Evolutionary conservation across 306 rosid species (phyloP), one percentile per base, ranked within the genome.

Genomic region (Acacia confusa): DNA sequence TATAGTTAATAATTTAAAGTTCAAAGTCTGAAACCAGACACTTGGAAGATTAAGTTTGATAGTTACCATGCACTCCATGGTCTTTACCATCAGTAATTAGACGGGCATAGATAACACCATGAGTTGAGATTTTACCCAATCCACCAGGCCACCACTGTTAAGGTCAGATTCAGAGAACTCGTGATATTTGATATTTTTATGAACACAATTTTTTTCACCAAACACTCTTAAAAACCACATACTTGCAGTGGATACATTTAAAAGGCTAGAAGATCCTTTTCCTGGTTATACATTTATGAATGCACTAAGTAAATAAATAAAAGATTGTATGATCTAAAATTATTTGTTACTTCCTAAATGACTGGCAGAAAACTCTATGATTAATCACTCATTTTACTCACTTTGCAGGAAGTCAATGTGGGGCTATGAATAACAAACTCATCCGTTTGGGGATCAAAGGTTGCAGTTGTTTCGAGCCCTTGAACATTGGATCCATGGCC

Each of bases 121-220:
- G 99, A 2, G 97, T 95, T 17, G 98, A 87, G 78, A 85, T 86
- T 88, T 95, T 95, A 71, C 98, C 99, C 93, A 95, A 85, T 80
- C 99, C 99, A 82, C 99, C 99, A 78, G 99, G 99, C 99, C 98
- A 95, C 99, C 99, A 95, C 99, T 95, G 81, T 82, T 75, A 36
- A 78, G 41, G 81, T 82, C 74, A 82, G 82, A 47, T 28, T 74
- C 77, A 83, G 75, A 79, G 77, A 70, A 72, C 20, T 75, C 28
- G 47, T 67, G 77, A 70, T 65, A 82, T 82, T 47, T 65, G 78
- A 76, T 77, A 77, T 25, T 3, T 72, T 28, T 19, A 32, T 20
- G 32, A 13, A 61, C 41, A 72, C n/a, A 86, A 40, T 34, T 70
- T 52, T 61, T 40, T 41, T 41, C 13, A 25, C 43, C 36, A 72